Base-by-base conservation (phyloP, 495 filamentous ascomycete species). In the Neurospora sublineolata region DNA sequence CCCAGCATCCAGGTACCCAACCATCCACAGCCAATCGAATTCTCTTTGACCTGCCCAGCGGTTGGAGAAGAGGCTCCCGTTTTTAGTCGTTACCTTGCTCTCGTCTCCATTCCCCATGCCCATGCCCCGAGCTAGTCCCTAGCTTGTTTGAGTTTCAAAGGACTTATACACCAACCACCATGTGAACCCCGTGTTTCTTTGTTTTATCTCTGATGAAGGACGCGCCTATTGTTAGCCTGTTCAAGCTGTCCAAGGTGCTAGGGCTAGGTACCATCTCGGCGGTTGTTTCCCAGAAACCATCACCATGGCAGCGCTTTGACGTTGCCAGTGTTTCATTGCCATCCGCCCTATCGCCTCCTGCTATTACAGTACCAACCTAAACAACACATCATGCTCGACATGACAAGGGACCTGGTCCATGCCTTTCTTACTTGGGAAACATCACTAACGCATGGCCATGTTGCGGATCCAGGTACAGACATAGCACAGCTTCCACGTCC, bases 141-240 rank as follows among this genome's bases (percentile, higher is more conserved):
- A 76, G 75, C 76, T 72, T 75, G 77, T 79, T 75, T 77, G 78
- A 75, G 41, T 58, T 18, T 46, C 72, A 18, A 64, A 64, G 52
- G 52, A 33, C 68, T 71, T 70, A 36, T 71, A 30, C 67, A 72
- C 70, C 23, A 72, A 74, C 37, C 78, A 75, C 71, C 73, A 70
- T 73, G 73, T 69, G 72, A 76, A 71, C 71, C 71, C 70, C 72
- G 38, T 73, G 68, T 73, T 41, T 72, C 68, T 73, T n/a, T 68
- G 10, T 36, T 41, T 69, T 41, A 37, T 71, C 72, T 72, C 46
- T 71, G 70, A 70, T 73, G 39, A 68, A 75, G 12, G 16, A 27
- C 41, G 46, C 36, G 67, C 68, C 68, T 67, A 72, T 39, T 70
- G 20, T 70, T 37, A 58, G n/a, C 33, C 37, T 68, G 36, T 64